Evolutionary conservation across 306 rosid genomes (phyloP).

Genomic region (Malus sieversii): DNA sequence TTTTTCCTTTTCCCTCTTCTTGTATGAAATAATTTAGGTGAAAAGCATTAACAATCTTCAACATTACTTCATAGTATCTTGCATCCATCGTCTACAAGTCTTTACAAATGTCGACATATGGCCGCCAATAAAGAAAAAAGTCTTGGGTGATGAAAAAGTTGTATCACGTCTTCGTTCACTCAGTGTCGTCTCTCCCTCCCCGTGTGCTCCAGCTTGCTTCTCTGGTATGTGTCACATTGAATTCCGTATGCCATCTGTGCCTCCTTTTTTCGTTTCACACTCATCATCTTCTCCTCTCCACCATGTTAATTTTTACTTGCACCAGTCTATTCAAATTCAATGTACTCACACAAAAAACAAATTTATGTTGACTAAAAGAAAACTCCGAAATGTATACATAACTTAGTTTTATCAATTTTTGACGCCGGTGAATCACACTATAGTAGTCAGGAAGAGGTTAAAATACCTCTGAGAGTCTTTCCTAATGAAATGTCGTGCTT

Average conservation of each 20-base stretch:
- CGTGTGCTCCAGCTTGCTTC: neutral
- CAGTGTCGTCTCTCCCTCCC: neutral
- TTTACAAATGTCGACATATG: too few relatives aligned
- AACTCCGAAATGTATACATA: neutral
- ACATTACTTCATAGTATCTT: too few relatives aligned
- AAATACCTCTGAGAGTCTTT: too few relatives aligned
- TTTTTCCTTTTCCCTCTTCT: too few relatives aligned
- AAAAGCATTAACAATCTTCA: too few relatives aligned
- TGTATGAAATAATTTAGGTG: too few relatives aligned
- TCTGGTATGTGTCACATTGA: neutral
- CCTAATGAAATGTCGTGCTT: too few relatives aligned
- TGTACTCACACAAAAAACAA: neutral
- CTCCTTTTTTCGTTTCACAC: neutral
- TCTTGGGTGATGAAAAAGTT: neutral
- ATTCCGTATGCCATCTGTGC: neutral
- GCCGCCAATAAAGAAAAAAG: neutral
- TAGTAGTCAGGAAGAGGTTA: fast-evolving
- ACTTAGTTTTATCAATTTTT: too few relatives aligned
- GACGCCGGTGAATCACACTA: fast-evolving
- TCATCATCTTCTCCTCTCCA: neutral
- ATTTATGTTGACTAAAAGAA: neutral
- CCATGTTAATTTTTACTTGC: neutral
- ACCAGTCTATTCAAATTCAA: neutral
- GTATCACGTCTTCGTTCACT: neutral
- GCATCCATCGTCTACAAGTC: too few relatives aligned